Conservation (phyloP, 441 rosid species). For the Populus hybrid region DNA sequence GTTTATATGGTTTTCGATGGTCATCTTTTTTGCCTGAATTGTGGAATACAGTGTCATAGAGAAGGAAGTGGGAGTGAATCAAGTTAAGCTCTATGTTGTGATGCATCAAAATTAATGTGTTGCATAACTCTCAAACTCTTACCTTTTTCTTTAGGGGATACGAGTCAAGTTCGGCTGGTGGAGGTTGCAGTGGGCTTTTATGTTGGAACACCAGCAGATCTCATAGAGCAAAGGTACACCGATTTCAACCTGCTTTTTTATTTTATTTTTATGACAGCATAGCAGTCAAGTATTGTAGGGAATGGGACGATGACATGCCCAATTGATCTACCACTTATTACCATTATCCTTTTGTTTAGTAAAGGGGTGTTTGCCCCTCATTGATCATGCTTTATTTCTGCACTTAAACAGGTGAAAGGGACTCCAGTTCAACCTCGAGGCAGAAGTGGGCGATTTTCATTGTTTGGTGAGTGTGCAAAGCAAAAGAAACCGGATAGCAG, state of each 20-base stretch:
- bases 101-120: not conserved
- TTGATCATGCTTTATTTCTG: constrained; percentile 7
- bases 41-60: not conserved
- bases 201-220: constrained; percentile 72
- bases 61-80: not conserved
- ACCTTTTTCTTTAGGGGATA: constrained; percentile 57
- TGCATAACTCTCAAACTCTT: constrained; percentile 11
- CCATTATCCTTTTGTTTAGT: not conserved
- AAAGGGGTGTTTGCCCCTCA: not conserved
- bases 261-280: not conserved
- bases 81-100: not conserved
- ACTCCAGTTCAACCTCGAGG: constrained; percentile 38
- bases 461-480: constrained; percentile 72
- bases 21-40: not conserved
- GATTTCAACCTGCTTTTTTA: not conserved
- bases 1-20: not conserved
- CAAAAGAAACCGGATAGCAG: constrained; percentile 60
- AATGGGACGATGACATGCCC: not conserved
- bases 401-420: constrained; percentile 49
- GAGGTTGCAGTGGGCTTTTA: constrained; percentile 77
- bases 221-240: constrained; percentile 59
- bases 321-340: not conserved
- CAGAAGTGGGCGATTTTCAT: constrained; percentile 44
- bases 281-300: not conserved
- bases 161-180: constrained; percentile 73